A percentile compares a stretch with the other conserved stretches of the same genome.
Evolutionary conservation across 371 early-diverging fungal species (phyloP).

Genomic region (Mortierella sp.): DNA sequence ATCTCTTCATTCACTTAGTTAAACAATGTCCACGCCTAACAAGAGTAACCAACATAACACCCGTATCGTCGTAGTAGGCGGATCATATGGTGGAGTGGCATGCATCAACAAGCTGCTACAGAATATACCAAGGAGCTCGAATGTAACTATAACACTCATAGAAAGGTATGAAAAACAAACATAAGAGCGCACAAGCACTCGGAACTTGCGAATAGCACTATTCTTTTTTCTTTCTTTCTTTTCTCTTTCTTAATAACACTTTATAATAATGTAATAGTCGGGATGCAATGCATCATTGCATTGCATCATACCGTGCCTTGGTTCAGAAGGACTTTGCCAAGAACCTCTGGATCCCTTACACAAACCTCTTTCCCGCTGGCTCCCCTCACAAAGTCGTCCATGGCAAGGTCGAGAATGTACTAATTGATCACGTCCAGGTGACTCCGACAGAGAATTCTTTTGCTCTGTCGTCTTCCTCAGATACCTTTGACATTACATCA

Average conservation of each 20-base stretch:
- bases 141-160: conserved; percentile 61
- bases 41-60: conserved; percentile 3
- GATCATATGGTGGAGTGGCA: conserved; percentile 62
- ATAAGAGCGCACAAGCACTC: no score
- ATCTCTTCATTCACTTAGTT: no score
- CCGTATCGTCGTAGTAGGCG: conserved; percentile 60
- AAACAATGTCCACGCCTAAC: no score
- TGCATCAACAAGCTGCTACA: conserved; percentile 60
- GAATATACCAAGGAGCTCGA: conserved; percentile 29
- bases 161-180: conserved; percentile 60
- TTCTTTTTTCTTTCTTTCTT: background rate
- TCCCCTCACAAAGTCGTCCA: conserved; percentile 59
- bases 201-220: background rate
- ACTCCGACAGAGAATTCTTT: background rate
- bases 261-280: conserved; percentile 23
- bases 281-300: conserved; percentile 61
- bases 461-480: no score
- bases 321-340: conserved; percentile 61
- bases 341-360: conserved; percentile 68
- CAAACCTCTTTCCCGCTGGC: conserved; percentile 55
- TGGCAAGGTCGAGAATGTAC: conserved; percentile 56
- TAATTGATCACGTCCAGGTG: conserved; percentile 55
- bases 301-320: conserved; percentile 63
- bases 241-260: no score
- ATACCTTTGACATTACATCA: no score